Conservation (phyloP, 2,329 filamentous ascomycete genomes). For the Pseudogymnoascus sp. region DNA sequence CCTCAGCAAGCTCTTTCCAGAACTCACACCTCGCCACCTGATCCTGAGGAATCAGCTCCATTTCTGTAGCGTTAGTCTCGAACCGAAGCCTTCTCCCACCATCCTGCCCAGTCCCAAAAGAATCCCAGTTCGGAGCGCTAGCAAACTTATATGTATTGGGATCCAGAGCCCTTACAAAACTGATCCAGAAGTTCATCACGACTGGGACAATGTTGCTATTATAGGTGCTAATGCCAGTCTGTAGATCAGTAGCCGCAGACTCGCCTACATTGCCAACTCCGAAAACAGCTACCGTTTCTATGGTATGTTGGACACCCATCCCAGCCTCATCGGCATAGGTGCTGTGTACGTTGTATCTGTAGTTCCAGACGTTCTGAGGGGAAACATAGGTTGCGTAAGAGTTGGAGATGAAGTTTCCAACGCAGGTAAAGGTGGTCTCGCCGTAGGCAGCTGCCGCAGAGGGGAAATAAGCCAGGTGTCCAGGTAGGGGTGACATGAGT, state of each 20-base stretch:
- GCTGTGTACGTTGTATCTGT: slow-evolving; percentile 40
- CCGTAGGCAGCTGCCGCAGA: slow-evolving; percentile 36
- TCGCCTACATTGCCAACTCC: slow-evolving; percentile 28
- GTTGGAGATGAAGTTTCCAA: slow-evolving; percentile 35
- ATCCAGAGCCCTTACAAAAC: slow-evolving; percentile 34
- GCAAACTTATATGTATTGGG: slow-evolving; percentile 32
- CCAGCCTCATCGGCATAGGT: slow-evolving; percentile 30
- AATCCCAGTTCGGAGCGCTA: slow-evolving; percentile 26
- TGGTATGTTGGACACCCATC: slow-evolving; percentile 33
- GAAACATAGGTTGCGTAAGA: slow-evolving; percentile 25
- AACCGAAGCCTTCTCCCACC: slow-evolving; percentile 21
- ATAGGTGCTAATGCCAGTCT: slow-evolving; percentile 27
- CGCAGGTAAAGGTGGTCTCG: slow-evolving; percentile 43
- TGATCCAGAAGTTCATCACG: slow-evolving; percentile 37
- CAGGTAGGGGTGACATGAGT: slow-evolving; percentile 25
- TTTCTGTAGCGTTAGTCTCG: slow-evolving; percentile 22
- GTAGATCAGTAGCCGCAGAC: not conserved
- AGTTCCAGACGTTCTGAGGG: slow-evolving; percentile 37
- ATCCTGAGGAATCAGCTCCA: slow-evolving; percentile 23
- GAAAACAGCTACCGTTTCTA: slow-evolving; percentile 33
- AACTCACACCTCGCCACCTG: slow-evolving; percentile 25
- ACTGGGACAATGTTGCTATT: slow-evolving; percentile 29
- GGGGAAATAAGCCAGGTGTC: slow-evolving; percentile 31
- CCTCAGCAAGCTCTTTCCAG: slow-evolving; percentile 22
- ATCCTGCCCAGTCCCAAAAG: slow-evolving; percentile 18